A percentile compares a stretch with the other conserved stretches of the same genome.
Conservation (phyloP, 768 basidiomycete genomes). For the Candolleomyces eurysporus region DNA sequence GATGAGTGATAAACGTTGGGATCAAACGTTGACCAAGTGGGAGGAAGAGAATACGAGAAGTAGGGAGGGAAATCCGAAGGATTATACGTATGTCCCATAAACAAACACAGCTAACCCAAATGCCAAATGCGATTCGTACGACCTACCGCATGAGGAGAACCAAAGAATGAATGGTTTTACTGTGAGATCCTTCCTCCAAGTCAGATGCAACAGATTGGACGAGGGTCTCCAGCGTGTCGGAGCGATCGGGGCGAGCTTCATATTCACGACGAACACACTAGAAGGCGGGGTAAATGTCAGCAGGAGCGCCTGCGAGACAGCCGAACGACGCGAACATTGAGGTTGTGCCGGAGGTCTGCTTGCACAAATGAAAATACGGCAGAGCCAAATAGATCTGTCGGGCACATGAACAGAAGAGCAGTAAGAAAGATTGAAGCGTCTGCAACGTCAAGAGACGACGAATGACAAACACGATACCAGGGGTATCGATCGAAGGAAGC, state of each 20-base stretch:
- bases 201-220: constrained; percentile 45
- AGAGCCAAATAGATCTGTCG: constrained; percentile 61
- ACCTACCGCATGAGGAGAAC: constrained; percentile 65
- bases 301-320: constrained; percentile 11
- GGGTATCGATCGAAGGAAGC: constrained; percentile 6
- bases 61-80: background rate
- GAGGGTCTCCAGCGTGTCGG: constrained; percentile 59
- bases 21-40: too few species aligned
- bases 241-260: constrained; percentile 38
- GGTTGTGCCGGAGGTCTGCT: constrained; percentile 65
- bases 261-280: constrained; percentile 67
- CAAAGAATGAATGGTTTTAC: constrained; percentile 58
- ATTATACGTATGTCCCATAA: background rate
- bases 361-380: constrained; percentile 75
- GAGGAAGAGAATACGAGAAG: background rate
- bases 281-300: background rate
- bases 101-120: background rate
- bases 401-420: too few species aligned
- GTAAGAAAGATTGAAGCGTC: too few species aligned
- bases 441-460: background rate
- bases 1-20: too few species aligned
- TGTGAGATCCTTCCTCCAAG: constrained; percentile 31
- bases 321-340: constrained; percentile 42
- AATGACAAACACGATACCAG: constrained; percentile 4
- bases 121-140: too few species aligned